Evolutionary conservation across 164 flowering plant genomes (phyloP), one percentile per base, ranked within the genome.

Genomic region (Saururus chinensis): DNA sequence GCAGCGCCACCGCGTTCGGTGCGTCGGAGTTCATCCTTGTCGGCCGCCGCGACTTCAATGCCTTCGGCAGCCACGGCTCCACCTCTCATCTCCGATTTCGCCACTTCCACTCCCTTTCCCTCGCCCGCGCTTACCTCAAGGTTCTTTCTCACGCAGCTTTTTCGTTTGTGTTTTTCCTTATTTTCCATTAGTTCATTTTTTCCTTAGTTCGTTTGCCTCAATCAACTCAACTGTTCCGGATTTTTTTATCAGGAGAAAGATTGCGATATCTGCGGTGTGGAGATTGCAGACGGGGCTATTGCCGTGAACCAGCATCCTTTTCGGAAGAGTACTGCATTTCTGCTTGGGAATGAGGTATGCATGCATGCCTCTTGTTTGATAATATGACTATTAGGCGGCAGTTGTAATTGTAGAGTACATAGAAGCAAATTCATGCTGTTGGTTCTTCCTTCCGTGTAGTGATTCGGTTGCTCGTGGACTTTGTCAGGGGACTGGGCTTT

Each of bases 31-130:
- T 95, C 30, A 83, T 91, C 9, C 77, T 95, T 0, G 96, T 95
- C 12, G 99, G 99, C 30, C 85, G 96, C 23, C 70, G 97, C 20
- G 99, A 91, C 67, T 95, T 91, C 84, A 95, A 95, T 79, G 75
- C 97, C 58, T 95, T 95, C 61, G 99, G 97, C 7, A 87, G 96
- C 75, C 99, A 95, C 40, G 99, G 99, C 41, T 85, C 99, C 73
- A 74, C 91, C 52, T 80, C 96, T 42, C 92, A 91, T 75, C 53
- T 91, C 59, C 76, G 77, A 23, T 95, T 91, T 76, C 93, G 97
- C 64, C 99, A 91, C 67, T 95, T 95, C 69, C 80, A 84, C 73
- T 85, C 97, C 17, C 92, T 95, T 66, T 35, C 56, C 60, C 91
- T 86, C 11, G 96, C 96, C 62, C 85, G 85, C 20, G 37, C 37